Base-by-base conservation (phyloP, 163 green algal species). In the Scenedesmus sp. region DNA sequence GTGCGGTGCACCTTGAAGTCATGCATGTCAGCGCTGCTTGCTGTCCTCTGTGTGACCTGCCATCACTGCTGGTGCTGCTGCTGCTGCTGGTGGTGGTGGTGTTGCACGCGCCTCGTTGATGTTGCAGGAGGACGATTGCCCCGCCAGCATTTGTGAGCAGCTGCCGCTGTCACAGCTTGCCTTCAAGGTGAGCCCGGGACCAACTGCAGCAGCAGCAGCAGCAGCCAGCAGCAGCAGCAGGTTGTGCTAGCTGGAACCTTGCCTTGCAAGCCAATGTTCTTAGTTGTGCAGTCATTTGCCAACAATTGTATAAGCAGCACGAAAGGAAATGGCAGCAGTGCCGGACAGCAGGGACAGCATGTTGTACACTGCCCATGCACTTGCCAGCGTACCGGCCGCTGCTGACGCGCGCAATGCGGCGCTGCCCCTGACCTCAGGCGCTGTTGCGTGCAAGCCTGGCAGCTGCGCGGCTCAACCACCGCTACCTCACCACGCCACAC, bases 401-500 rank as follows among this genome's bases (percentile, higher is more conserved):
- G 65, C 26, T 40, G 65, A 40, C 65, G 12, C 65, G 26, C 40
- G 30, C 30, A 15, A 5, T 76, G 65, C 30, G 7, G 37, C 78
- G 42, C 26, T 37, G 22, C 26, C 30, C 78, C 1, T 7, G 30
- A n/a, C n/a, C n/a, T n/a, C 85, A 90, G 85, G 85, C 51, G 20
- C 85, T 90, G 3, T 72, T 90, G 70, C 85, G 85, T 61, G 44
- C 70, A 16, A 76, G 43, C 46, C 85, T 90, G 10, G 65, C 85
- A 46, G 85, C 85, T 51, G 85, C 85, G 0, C 85, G 85, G 30
- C 85, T 90, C 7, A 49, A 78, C 46, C 85, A 90, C 46, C 20
- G 70, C 85, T 90, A 42, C 33, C 13, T 84, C n/a, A 90, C 85
- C 3, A 90, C 85, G 40, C 85, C 46, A 40, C 85, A 90, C 44